phyloP scores from a whole-genome alignment of 163 green algal genomes.

The Chloroidium sp. region DNA sequence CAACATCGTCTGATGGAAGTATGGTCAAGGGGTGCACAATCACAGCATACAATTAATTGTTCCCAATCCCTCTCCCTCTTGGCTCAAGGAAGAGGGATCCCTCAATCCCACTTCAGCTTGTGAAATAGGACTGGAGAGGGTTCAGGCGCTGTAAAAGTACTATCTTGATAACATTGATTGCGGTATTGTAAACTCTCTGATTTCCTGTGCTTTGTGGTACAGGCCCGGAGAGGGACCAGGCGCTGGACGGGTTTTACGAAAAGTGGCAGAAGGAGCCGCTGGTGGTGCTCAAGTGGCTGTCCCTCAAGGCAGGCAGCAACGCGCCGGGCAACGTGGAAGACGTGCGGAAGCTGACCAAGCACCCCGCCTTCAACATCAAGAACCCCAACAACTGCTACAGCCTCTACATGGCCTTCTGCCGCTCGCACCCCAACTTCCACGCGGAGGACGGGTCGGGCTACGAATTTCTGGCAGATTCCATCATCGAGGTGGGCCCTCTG shows the following conservation, averaged over 20 bases:
- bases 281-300: slow-evolving; percentile 94
- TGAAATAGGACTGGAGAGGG: no score
- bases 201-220: background rate
- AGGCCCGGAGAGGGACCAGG: slow-evolving; percentile 51
- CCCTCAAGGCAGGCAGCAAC: slow-evolving; percentile 57
- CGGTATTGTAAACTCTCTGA: background rate
- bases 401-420: slow-evolving; percentile 77
- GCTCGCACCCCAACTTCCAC: slow-evolving; percentile 90
- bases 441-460: slow-evolving; percentile 87
- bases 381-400: slow-evolving; percentile 83
- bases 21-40: no score
- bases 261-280: slow-evolving; percentile 85
- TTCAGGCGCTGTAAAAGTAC: no score
- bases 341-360: slow-evolving; percentile 65
- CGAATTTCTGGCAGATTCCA: slow-evolving; percentile 79
- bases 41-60: no score
- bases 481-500: slow-evolving; percentile 46
- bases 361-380: slow-evolving; percentile 81
- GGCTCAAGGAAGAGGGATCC: no score
- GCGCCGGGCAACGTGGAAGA: slow-evolving; percentile 66
- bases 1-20: no score
- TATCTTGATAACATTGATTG: no score
- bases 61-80: no score
- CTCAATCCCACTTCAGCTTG: no score
- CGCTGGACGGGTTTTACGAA: slow-evolving; percentile 79